phyloP scores from a whole-genome alignment of 306 rosid species.

The Quercus variabilis region DNA sequence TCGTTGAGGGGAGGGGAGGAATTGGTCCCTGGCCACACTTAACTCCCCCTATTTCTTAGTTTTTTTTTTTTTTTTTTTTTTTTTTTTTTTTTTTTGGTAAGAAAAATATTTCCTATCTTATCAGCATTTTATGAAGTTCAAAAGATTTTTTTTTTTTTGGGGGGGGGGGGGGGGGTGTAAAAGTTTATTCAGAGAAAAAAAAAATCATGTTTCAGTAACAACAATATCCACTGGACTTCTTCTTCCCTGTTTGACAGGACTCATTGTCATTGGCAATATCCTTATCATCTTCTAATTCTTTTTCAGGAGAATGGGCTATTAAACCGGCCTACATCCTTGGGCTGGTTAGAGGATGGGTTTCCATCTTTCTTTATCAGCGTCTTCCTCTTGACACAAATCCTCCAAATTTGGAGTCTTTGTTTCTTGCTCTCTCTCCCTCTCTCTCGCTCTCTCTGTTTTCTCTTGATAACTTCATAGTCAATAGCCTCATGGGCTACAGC shows the following conservation, averaged over 20 bases:
- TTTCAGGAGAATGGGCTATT: constrained; percentile 28
- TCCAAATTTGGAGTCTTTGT: constrained; percentile 28
- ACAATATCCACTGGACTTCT: constrained; percentile 20
- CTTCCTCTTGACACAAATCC: constrained; percentile 29
- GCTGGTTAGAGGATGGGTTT: background rate
- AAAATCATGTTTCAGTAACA: background rate
- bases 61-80: too few relatives aligned
- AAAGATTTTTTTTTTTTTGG: too few relatives aligned
- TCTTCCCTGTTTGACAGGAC: constrained; percentile 21
- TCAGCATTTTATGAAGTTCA: too few relatives aligned
- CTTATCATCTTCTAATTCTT: constrained; percentile 21
- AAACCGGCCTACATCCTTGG: background rate
- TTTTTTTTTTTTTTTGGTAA: too few relatives aligned
- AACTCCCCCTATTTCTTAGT: too few relatives aligned
- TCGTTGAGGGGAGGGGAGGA: too few relatives aligned
- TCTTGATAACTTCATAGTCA: constrained; percentile 43
- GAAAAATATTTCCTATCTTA: too few relatives aligned
- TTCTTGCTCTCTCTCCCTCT: constrained; percentile 31
- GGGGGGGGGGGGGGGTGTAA: too few relatives aligned
- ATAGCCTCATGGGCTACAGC: constrained; percentile 34
- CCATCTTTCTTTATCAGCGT: constrained; percentile 12
- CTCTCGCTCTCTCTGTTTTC: constrained; percentile 20
- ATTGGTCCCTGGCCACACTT: too few relatives aligned
- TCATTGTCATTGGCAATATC: constrained; percentile 13
- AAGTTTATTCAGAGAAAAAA: too few relatives aligned